Evolutionary conservation across 306 rosid species (phyloP).

Genomic region (Cucumis sativus): Cucumber_9930_V3 NC_026659.2:13670001-13670500

Average conservation of each 20-base stretch:
- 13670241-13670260: neutral
- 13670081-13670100: conserved; percentile 61
- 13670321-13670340: conserved; percentile 86
- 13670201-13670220: conserved; percentile 30
- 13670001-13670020: neutral
- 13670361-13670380: conserved; percentile 39
- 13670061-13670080: conserved; percentile 55
- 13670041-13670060: conserved; percentile 82
- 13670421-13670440: neutral
- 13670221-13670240: neutral
- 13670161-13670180: conserved; percentile 11
- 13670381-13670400: conserved; percentile 56
- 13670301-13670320: conserved; percentile 22
- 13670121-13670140: conserved; percentile 11
- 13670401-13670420: conserved; percentile 86
- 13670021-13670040: conserved; percentile 27
- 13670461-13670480: too few relatives aligned
- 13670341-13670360: conserved; percentile 77
- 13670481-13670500: too few relatives aligned
- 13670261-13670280: neutral
- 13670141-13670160: conserved; percentile 25
- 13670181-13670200: conserved; percentile 19
- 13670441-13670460: neutral
- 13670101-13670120: conserved; percentile 44
- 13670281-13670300: neutral